Evolutionary conservation across 495 filamentous ascomycete genomes (phyloP), one percentile per base, ranked within the genome.

Genomic region (Hypoxylon rickii): DNA sequence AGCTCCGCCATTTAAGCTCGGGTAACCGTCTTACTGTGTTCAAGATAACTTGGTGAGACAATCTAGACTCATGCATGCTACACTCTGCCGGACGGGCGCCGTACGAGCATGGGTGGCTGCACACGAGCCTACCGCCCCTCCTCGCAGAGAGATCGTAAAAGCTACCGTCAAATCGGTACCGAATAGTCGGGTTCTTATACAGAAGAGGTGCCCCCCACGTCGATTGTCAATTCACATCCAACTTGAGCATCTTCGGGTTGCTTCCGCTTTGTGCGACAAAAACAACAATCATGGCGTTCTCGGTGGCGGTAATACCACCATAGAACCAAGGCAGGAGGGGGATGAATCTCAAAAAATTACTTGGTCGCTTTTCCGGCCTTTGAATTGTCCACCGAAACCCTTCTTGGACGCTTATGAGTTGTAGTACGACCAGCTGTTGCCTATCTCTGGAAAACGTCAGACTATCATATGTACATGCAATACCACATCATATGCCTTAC

Each of bases 111-210:
- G 40, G 17, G 39, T 39, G 33, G 39, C 44, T 47, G 34, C 53
- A 44, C 54, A 57, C 13, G 2, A 4, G 2, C 7, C 44, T 53
- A 44, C 59, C 48, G 48, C 53, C 59, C 54, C 48, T 51, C 48
- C 44, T 40, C 43, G 33, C 53, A 53, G 37, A 42, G 24, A 40
- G 18, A 39, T 37, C 49, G 44, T 50, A 32, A 63, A 53, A 53
- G n/a, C 10, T 39, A 40, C 29, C 3, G 49, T 46, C 19, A 32
- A 52, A 57, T 57, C 43, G 52, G 48, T 56, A 63, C 48, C 59
- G 44, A 22, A 57, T 43, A 53, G 41, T 49, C 59, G 59, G 59
- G 59, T 57, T 45, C 33, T 20, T 45, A 29, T 40, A 43, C 17
- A 13, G 24, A 45, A 18, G 40, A 19, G 18, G 22, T 33, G 44